Percentiles rank a stretch among this genome's conserved stretches.
Conservation (phyloP, 2,329 filamentous ascomycete genomes). For the Cladophialophora yegresii region DNA sequence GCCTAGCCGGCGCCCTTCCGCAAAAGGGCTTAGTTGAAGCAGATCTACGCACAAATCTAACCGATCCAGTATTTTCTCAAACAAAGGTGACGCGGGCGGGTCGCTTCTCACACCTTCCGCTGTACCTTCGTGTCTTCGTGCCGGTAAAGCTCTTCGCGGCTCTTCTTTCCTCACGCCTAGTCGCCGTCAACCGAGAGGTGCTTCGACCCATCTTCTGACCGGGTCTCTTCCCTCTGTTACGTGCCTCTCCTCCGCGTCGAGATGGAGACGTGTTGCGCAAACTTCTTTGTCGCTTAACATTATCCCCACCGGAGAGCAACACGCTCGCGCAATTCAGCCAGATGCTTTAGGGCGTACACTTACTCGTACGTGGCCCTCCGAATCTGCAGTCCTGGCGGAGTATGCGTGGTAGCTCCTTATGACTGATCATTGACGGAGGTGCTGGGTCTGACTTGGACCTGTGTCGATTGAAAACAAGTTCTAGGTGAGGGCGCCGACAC, state of each 20-base stretch:
- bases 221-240: conserved; percentile 5
- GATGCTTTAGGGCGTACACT: neutral
- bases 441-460: neutral
- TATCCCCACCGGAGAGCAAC: neutral
- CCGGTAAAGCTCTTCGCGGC: neutral
- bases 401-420: neutral
- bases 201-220: conserved; percentile 15
- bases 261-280: conserved; percentile 7
- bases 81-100: neutral
- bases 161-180: neutral
- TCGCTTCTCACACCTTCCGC: neutral
- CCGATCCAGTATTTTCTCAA: neutral
- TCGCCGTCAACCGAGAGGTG: conserved; percentile 5
- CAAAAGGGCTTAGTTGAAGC: neutral
- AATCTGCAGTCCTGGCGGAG: neutral
- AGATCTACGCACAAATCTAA: neutral
- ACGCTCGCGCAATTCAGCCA: neutral
- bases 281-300: neutral
- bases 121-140: neutral
- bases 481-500: neutral
- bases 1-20: neutral
- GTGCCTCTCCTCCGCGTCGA: neutral
- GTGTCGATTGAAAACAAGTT: neutral
- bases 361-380: neutral
- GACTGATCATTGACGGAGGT: neutral